Percentiles rank a stretch among this genome's conserved stretches.
Evolutionary conservation across 352 stramenopile species (phyloP).

Genomic region (Phytophthora nicotianae): DNA sequence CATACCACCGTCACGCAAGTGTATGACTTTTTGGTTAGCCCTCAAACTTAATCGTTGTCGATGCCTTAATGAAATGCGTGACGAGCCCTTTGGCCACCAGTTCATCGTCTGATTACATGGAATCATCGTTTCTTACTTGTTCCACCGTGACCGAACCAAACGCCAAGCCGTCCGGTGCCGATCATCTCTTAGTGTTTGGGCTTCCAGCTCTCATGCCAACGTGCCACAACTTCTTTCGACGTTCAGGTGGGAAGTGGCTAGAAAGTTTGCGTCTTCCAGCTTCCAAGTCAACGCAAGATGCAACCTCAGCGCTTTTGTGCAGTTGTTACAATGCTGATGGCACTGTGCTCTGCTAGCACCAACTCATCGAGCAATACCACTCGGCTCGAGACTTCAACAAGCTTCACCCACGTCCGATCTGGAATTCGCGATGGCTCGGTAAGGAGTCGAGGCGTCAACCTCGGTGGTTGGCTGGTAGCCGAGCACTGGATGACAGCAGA

Average conservation of each 20-base stretch:
- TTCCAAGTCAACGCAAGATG: slow-evolving; percentile 8
- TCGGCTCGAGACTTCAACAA: not conserved
- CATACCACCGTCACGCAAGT: not conserved
- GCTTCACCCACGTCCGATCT: slow-evolving; percentile 30
- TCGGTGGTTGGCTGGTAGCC: slow-evolving; percentile 82
- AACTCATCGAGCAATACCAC: slow-evolving; percentile 11
- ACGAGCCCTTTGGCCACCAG: not conserved
- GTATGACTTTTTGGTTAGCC: not conserved
- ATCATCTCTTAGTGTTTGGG: not conserved
- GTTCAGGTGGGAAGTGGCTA: not conserved
- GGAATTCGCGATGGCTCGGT: slow-evolving; percentile 42
- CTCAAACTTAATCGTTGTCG: not conserved
- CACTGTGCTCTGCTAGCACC: slow-evolving; percentile 2
- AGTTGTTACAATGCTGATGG: not conserved
- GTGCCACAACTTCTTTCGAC: slow-evolving; percentile 8
- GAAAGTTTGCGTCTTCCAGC: too few species aligned
- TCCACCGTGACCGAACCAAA: not conserved
- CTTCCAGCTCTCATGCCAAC: not conserved
- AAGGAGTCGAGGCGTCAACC: slow-evolving; percentile 72
- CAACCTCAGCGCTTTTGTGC: not conserved
- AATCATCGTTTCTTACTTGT: not conserved
- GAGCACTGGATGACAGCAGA: slow-evolving; percentile 83
- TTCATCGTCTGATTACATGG: slow-evolving; percentile 5
- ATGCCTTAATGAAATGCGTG: not conserved
- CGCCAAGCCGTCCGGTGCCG: not conserved